phyloP scores from a whole-genome alignment of 805 yeast species.

The Suhomyces kilbournensis region DNA sequence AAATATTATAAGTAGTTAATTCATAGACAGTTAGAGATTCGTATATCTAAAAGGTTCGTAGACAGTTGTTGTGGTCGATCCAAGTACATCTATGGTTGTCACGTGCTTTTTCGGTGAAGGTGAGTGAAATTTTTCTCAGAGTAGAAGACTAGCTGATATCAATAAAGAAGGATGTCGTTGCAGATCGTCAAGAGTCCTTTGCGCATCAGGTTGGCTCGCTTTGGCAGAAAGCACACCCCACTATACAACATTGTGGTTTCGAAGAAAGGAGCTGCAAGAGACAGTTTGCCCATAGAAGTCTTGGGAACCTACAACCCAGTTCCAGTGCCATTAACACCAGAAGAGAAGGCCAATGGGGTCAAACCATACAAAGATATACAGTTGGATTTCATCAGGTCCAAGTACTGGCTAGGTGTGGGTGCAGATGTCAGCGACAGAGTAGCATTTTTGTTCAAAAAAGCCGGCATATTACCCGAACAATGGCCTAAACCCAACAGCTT shows the following conservation, averaged over 20 bases:
- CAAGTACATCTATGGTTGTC: neutral
- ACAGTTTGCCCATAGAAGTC: slow-evolving; percentile 88
- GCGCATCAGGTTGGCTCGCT: slow-evolving; percentile 85
- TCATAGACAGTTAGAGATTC: neutral
- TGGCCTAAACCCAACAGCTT: slow-evolving; percentile 54
- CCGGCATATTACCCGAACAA: slow-evolving; percentile 61
- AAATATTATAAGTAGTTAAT: slow-evolving; percentile 6
- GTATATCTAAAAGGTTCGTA: neutral
- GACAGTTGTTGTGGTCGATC: neutral
- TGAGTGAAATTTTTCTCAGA: neutral
- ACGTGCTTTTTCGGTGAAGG: neutral
- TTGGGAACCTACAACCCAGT: slow-evolving; percentile 89
- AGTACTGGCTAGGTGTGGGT: slow-evolving; percentile 97
- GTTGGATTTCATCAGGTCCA: slow-evolving; percentile 83
- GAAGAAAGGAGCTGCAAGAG: slow-evolving; percentile 71
- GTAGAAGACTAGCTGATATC: neutral
- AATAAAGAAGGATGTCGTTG: neutral
- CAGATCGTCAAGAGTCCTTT: slow-evolving; percentile 61
- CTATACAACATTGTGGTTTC: slow-evolving; percentile 90
- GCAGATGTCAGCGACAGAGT: slow-evolving; percentile 91
- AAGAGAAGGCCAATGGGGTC: slow-evolving; percentile 54
- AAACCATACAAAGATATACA: slow-evolving; percentile 73
- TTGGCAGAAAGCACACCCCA: slow-evolving; percentile 87
- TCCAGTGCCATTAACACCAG: slow-evolving; percentile 64
- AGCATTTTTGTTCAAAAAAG: slow-evolving; percentile 69